A percentile compares a stretch with the other conserved stretches of the same genome.
phyloP scores from a whole-genome alignment of 2,329 filamentous ascomycete species.

The Neopestalotiopsis rosae region DNA sequence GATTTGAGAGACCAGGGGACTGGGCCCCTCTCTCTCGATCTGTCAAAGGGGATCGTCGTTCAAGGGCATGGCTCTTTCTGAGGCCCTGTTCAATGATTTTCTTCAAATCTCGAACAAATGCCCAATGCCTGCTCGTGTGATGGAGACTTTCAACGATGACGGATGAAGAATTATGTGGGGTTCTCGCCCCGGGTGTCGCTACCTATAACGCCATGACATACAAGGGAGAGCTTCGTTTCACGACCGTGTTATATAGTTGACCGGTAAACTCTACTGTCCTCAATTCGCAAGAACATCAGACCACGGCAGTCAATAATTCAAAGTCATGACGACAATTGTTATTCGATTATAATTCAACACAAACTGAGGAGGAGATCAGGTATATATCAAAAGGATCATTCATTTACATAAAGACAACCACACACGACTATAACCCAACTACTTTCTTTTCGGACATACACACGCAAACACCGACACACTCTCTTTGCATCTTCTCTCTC shows the following conservation, averaged over 20 bases:
- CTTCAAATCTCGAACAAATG: background rate
- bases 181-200: background rate
- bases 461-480: background rate
- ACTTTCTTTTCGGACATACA: background rate
- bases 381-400: background rate
- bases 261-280: slow-evolving; percentile 1
- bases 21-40: background rate
- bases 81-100: background rate
- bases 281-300: background rate
- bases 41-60: background rate
- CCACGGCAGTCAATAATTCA: background rate
- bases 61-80: background rate
- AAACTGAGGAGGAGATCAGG: background rate
- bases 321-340: background rate
- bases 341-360: background rate
- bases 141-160: background rate
- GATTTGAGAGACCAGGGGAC: background rate
- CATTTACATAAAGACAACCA: background rate
- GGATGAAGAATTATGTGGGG: background rate
- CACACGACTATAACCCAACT: background rate
- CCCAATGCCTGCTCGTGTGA: background rate
- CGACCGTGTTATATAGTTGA: background rate
- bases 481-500: background rate
- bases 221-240: background rate
- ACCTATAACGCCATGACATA: background rate